Conservation (phyloP, 257 asterid species). For the Gynochthodes officinalis region DNA sequence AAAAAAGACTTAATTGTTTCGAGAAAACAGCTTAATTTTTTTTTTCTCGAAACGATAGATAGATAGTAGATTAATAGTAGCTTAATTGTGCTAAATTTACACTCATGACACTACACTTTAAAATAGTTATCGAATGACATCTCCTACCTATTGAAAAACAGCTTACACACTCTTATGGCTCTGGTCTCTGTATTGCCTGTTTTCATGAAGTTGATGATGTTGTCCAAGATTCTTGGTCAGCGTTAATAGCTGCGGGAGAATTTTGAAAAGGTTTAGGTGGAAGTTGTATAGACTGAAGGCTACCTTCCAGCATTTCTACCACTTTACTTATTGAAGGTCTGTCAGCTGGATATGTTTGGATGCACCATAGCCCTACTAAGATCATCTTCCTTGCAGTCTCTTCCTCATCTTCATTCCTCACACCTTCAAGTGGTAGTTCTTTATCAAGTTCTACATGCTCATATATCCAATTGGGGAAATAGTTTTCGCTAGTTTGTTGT, state of each 20-base stretch:
- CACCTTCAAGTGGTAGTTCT: slow-evolving; percentile 21
- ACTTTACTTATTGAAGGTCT: slow-evolving; percentile 58
- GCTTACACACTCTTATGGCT: too few relatives aligned
- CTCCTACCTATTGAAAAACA: too few relatives aligned
- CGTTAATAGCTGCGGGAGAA: slow-evolving; percentile 8
- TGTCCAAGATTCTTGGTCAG: slow-evolving; percentile 13
- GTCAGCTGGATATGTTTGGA: slow-evolving; percentile 48
- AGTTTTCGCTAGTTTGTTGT: slow-evolving; percentile 26
- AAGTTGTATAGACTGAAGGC: slow-evolving; percentile 37
- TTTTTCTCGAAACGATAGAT: too few relatives aligned
- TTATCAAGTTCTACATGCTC: slow-evolving; percentile 31
- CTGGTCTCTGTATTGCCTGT: too few relatives aligned
- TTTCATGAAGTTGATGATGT: slow-evolving; percentile 15
- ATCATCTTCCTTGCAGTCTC: slow-evolving; percentile 47
- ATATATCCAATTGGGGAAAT: slow-evolving; percentile 47
- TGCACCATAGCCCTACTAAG: slow-evolving; percentile 64
- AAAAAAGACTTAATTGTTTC: too few relatives aligned
- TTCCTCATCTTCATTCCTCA: slow-evolving; percentile 31
- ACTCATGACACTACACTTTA: too few relatives aligned
- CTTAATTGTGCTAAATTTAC: too few relatives aligned
- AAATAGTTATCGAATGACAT: too few relatives aligned
- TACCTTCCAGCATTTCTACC: slow-evolving; percentile 62
- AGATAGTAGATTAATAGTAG: too few relatives aligned
- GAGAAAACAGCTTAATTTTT: too few relatives aligned
- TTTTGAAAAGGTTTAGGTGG: slow-evolving; percentile 48